phyloP scores from a whole-genome alignment of 2,329 filamentous ascomycete genomes.

The Acrodontium crateriforme region DNA sequence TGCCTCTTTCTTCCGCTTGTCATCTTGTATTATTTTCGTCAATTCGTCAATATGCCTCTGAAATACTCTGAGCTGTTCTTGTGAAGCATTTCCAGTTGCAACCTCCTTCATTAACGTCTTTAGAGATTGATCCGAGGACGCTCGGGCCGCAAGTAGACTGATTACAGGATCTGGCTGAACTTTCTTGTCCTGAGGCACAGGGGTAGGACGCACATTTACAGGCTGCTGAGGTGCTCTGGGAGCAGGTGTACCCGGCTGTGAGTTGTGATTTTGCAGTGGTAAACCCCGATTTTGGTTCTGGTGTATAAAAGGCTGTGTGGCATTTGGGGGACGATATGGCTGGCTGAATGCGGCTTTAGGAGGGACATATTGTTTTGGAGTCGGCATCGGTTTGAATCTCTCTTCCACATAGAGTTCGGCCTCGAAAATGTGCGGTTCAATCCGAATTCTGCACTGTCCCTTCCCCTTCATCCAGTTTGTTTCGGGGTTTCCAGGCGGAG shows the following conservation, averaged over 20 bases:
- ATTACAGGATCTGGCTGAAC: constrained; percentile 57
- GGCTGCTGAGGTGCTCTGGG: constrained; percentile 3
- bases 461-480: constrained; percentile 36
- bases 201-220: constrained; percentile 4
- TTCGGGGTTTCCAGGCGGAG: constrained; percentile 28
- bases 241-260: constrained; percentile 1
- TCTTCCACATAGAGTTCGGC: constrained; percentile 61
- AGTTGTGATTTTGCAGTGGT: constrained; percentile 6
- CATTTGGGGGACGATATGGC: constrained; percentile 6
- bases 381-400: constrained; percentile 41
- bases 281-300: constrained; percentile 10
- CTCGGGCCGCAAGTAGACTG: constrained; percentile 61
- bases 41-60: constrained; percentile 71
- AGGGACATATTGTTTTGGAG: constrained; percentile 16
- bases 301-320: constrained; percentile 8
- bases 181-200: constrained; percentile 15
- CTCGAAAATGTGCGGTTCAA: constrained; percentile 70
- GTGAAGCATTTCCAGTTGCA: constrained; percentile 57
- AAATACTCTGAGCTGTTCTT: constrained; percentile 59
- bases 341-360: constrained; percentile 9
- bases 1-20: constrained; percentile 21
- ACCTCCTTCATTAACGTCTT: constrained; percentile 75
- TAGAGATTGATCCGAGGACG: constrained; percentile 57
- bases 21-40: constrained; percentile 37
- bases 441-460: constrained; percentile 58